Conservation (phyloP, 345 rosid genomes). For the Clausena lansium region DNA sequence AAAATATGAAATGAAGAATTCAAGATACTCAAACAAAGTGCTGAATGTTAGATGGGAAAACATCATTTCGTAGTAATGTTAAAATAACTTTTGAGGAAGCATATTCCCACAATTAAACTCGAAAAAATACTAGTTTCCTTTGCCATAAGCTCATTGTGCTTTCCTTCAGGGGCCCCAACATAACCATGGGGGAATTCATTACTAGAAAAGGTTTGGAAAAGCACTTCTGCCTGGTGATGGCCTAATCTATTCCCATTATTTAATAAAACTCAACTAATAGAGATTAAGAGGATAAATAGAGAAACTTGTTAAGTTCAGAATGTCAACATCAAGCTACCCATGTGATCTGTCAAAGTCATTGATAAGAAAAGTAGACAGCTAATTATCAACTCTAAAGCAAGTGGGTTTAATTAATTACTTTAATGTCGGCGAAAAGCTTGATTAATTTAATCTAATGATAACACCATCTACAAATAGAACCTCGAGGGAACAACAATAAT, state of each 20-base stretch:
- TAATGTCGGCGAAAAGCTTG: slow-evolving; percentile 25
- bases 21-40: neutral
- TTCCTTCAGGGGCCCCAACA: slow-evolving; percentile 8
- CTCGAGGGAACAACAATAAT: neutral
- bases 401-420: slow-evolving; percentile 26
- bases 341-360: slow-evolving; percentile 20
- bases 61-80: neutral
- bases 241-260: slow-evolving; percentile 17
- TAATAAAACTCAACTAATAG: neutral
- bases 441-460: slow-evolving; percentile 1
- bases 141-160: neutral
- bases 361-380: slow-evolving; percentile 11
- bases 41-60: slow-evolving; percentile 3
- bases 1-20: neutral
- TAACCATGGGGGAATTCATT: neutral
- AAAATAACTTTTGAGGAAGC: slow-evolving; percentile 5
- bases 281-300: too few relatives aligned
- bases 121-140: neutral
- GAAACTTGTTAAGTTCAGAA: neutral
- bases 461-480: neutral
- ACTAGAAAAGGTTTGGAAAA: neutral
- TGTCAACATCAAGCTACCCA: slow-evolving; percentile 20
- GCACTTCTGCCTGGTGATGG: slow-evolving; percentile 20
- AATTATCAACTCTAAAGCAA: slow-evolving; percentile 11
- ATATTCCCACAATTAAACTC: slow-evolving; percentile 11